A percentile compares a stretch with the other conserved stretches of the same genome.
phyloP scores from a whole-genome alignment of 2,329 filamentous ascomycete genomes.

The Sordariomycetes sp. region DNA sequence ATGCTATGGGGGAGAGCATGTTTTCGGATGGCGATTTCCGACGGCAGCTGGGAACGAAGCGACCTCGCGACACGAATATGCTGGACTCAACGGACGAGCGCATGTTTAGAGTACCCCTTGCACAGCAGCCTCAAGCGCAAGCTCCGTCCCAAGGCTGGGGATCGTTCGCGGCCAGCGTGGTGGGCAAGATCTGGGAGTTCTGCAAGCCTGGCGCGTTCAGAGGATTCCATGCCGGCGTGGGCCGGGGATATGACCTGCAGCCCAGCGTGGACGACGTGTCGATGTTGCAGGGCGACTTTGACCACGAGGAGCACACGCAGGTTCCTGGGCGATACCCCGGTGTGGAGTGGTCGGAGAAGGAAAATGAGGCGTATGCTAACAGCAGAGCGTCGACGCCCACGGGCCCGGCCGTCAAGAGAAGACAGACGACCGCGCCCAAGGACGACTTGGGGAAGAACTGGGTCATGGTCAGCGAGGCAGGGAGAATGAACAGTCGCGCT shows the following conservation, averaged over 20 bases:
- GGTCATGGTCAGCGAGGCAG: conserved; percentile 53
- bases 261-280: conserved; percentile 13
- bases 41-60: conserved; percentile 39
- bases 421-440: conserved; percentile 40
- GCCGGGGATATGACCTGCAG: conserved; percentile 55
- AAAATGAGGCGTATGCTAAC: conserved; percentile 8
- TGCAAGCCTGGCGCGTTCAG: conserved; percentile 66
- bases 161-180: conserved; percentile 49
- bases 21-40: conserved; percentile 50
- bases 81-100: not conserved
- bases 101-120: not conserved
- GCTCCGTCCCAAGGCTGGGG: conserved; percentile 39
- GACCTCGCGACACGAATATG: conserved; percentile 24
- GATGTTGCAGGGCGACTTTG: not conserved
- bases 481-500: conserved; percentile 7
- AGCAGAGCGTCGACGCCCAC: conserved; percentile 31
- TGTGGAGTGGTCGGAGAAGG: not conserved
- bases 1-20: conserved; percentile 39
- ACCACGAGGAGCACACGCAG: conserved; percentile 2
- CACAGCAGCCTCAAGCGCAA: conserved; percentile 5
- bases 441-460: conserved; percentile 58
- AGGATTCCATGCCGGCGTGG: conserved; percentile 82
- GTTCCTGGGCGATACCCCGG: not conserved
- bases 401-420: conserved; percentile 39
- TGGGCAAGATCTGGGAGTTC: conserved; percentile 78